These are phyloP conservation scores for Fusarium newnesense DNA, from an alignment of 2,329 filamentous ascomycete species.

Conservation along the genomic window DNA sequence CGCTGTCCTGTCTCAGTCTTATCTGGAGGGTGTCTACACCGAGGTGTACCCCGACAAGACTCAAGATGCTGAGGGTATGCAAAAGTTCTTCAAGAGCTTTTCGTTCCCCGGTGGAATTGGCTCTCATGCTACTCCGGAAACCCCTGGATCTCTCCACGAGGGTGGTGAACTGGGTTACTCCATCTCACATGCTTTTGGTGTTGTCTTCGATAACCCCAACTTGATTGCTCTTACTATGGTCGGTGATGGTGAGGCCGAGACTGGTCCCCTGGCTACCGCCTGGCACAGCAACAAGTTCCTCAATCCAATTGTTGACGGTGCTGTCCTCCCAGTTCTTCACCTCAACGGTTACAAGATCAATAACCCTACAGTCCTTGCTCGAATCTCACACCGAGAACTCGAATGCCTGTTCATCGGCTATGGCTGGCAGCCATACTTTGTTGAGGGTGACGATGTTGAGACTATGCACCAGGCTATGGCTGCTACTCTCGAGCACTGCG, in stretches of 20 bases:
- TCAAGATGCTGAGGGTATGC: conserved; percentile 74
- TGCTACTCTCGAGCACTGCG: conserved; percentile 76
- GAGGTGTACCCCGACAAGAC: conserved; percentile 81
- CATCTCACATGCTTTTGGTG: conserved; percentile 80
- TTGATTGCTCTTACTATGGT: conserved; percentile 82
- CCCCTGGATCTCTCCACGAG: conserved; percentile 80
- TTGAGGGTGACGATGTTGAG: conserved; percentile 78
- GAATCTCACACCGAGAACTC: conserved; percentile 79
- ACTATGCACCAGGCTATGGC: conserved; percentile 88
- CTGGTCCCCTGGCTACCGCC: conserved; percentile 79
- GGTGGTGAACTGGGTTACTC: conserved; percentile 86
- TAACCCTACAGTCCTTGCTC: conserved; percentile 78
- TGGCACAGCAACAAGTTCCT: conserved; percentile 88
- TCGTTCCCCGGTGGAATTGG: conserved; percentile 84
- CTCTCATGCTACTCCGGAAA: conserved; percentile 82
- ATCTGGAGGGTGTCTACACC: conserved; percentile 80
- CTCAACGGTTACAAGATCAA: conserved; percentile 90
- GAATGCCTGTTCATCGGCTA: conserved; percentile 76
- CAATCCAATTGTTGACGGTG: conserved; percentile 81
- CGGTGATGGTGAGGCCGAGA: conserved; percentile 84
- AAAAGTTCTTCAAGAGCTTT: conserved; percentile 84
- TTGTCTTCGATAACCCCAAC: conserved; percentile 79
- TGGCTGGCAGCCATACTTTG: conserved; percentile 83
- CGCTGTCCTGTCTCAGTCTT: conserved; percentile 79
- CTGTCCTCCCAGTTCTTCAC: conserved; percentile 80